Conservation (phyloP, 257 asterid species). For the Plantago elongata region DNA sequence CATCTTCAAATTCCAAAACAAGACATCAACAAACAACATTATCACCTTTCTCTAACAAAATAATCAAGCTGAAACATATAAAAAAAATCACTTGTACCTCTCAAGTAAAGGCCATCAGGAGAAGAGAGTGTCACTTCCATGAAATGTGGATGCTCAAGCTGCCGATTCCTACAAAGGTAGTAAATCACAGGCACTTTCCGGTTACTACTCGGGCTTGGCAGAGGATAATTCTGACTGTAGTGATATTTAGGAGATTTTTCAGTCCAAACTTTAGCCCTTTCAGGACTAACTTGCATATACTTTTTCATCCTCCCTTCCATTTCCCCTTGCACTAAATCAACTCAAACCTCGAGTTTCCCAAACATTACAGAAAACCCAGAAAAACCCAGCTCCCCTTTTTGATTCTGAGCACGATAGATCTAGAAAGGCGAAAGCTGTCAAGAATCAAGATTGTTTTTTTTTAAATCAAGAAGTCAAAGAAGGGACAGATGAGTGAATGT, state of each 20-base stretch:
- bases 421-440: neutral
- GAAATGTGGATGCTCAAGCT: conserved; percentile 96
- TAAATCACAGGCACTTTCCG: conserved; percentile 72
- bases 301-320: conserved; percentile 69
- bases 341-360: conserved; percentile 14
- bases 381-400: conserved; percentile 2
- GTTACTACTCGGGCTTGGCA: conserved; percentile 23
- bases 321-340: conserved; percentile 1
- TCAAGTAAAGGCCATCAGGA: conserved; percentile 73
- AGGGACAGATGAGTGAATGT: neutral
- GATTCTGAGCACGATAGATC: conserved; percentile 20
- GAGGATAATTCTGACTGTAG: conserved; percentile 34
- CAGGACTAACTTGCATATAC: conserved; percentile 67
- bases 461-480: neutral
- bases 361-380: neutral
- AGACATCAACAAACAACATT: neutral
- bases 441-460: no score
- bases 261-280: conserved; percentile 88
- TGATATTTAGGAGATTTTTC: conserved; percentile 83
- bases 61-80: neutral
- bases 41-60: neutral
- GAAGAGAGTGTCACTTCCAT: conserved; percentile 88
- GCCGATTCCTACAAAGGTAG: conserved; percentile 77
- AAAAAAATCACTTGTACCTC: conserved; percentile 63
- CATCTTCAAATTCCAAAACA: conserved; percentile 46